A percentile compares a stretch with the other conserved stretches of the same genome.
Evolutionary conservation across 192 early-diverging fungal genomes (phyloP).

Genomic region (Hyaloraphidium curvatum): DNA sequence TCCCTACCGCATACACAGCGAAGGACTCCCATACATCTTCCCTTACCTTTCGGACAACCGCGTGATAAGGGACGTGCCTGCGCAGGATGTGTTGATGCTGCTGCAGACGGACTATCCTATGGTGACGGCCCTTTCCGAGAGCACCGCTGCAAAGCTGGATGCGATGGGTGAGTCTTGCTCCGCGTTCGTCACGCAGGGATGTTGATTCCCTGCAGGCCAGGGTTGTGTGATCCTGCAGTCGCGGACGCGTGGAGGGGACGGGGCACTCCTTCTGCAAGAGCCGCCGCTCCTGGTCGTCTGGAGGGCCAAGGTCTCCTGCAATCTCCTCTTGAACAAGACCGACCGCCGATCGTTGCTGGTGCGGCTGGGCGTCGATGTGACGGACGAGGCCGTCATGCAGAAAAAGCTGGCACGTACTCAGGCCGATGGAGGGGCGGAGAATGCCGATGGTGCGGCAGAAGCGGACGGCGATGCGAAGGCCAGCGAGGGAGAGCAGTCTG

Average conservation of each 20-base stretch:
- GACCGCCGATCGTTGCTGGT: conserved; percentile 31
- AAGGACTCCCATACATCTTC: conserved; percentile 19
- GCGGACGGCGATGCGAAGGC: too few species aligned
- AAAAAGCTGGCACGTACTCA: too few species aligned
- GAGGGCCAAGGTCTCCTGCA: conserved; percentile 50
- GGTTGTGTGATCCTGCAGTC: background rate
- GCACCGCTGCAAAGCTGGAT: background rate
- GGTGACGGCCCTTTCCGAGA: conserved; percentile 3
- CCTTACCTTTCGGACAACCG: conserved; percentile 16
- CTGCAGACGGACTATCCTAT: conserved; percentile 10
- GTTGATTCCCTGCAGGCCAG: background rate
- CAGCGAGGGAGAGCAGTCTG: too few species aligned
- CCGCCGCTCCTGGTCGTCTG: conserved; percentile 44
- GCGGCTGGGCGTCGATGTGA: too few species aligned
- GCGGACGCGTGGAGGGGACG: too few species aligned
- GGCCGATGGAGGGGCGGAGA: too few species aligned
- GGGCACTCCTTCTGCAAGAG: conserved; percentile 10
- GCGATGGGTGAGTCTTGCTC: conserved; percentile 1
- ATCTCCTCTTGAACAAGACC: conserved; percentile 51
- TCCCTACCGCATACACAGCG: conserved; percentile 21
- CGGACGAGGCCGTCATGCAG: too few species aligned
- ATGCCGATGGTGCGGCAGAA: too few species aligned
- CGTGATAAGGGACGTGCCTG: conserved; percentile 18
- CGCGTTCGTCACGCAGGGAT: too few species aligned
- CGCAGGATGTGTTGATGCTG: conserved; percentile 9